Evolutionary conservation across 2,329 filamentous ascomycete species (phyloP).

Genomic region (Hymenoscyphus scutula): DNA sequence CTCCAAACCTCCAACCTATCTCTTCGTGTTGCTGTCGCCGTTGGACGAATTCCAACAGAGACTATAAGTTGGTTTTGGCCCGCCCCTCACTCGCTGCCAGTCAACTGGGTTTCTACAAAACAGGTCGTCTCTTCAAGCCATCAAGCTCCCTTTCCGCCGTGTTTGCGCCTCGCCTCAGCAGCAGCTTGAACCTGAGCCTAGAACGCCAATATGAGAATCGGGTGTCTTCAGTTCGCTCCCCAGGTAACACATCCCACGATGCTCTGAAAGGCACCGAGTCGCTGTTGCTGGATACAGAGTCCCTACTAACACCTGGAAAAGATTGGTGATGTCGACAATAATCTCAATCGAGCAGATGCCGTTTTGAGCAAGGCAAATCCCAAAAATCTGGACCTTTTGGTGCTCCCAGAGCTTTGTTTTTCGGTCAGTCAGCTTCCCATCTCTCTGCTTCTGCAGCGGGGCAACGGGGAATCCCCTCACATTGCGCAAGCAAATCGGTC

Average conservation of each 20-base stretch:
- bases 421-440: conserved; percentile 1
- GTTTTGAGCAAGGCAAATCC: conserved; percentile 55
- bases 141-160: not conserved
- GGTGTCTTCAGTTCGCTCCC: conserved; percentile 67
- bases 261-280: not conserved
- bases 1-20: not conserved
- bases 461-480: not conserved
- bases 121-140: not conserved
- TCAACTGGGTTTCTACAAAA: conserved; percentile 2
- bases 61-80: conserved; percentile 11
- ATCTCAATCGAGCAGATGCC: conserved; percentile 64
- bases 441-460: not conserved
- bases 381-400: conserved; percentile 63
- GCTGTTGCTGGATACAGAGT: not conserved
- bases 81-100: conserved; percentile 6
- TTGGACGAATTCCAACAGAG: not conserved
- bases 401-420: conserved; percentile 64
- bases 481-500: not conserved
- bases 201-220: conserved; percentile 58
- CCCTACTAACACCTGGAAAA: conserved; percentile 34
- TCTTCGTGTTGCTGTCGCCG: not conserved
- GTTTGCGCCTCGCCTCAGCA: not conserved
- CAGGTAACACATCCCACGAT: conserved; percentile 44
- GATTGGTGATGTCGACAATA: conserved; percentile 68
- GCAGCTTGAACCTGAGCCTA: not conserved